A percentile compares a stretch with the other conserved stretches of the same genome.
Conservation (phyloP, 2,329 filamentous ascomycete species). For the Pseudogymnoascus sp. region DNA sequence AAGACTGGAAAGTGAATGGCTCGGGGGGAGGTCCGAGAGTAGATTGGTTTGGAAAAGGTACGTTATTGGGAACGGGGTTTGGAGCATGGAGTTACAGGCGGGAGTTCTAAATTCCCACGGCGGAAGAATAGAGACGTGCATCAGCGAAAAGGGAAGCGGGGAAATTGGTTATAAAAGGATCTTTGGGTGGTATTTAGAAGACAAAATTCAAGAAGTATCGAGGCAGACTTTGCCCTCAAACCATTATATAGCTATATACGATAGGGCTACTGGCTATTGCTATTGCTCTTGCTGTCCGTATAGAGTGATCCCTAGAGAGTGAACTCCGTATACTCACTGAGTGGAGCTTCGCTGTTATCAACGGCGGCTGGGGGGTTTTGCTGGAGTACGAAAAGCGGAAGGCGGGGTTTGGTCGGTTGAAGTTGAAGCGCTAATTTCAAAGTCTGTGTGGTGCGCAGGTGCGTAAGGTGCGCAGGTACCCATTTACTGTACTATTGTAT, state of each 20-base stretch:
- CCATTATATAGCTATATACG: background rate
- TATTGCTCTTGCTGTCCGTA: background rate
- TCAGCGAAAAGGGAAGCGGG: background rate
- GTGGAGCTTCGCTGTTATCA: constrained; percentile 2
- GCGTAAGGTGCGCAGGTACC: background rate
- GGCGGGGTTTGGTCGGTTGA: constrained; percentile 4
- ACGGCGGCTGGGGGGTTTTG: background rate
- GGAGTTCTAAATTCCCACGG: background rate
- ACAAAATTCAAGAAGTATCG: background rate
- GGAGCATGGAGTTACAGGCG: background rate
- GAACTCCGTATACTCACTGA: background rate
- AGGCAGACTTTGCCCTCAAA: background rate
- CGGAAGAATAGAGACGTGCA: background rate
- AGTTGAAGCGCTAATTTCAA: constrained; percentile 3
- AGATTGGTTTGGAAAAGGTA: background rate
- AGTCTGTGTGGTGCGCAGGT: background rate
- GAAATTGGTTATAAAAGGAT: background rate
- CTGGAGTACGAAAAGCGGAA: background rate
- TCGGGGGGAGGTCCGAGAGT: background rate
- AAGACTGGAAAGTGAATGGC: background rate
- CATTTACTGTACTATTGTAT: background rate
- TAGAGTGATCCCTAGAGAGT: background rate
- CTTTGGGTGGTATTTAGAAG: background rate
- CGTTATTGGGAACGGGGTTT: background rate
- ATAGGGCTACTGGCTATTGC: background rate